Percentiles rank a stretch among this genome's conserved stretches.
Evolutionary conservation across 2,329 filamentous ascomycete genomes (phyloP).

Genomic region (Xylariaceae sp.): DNA sequence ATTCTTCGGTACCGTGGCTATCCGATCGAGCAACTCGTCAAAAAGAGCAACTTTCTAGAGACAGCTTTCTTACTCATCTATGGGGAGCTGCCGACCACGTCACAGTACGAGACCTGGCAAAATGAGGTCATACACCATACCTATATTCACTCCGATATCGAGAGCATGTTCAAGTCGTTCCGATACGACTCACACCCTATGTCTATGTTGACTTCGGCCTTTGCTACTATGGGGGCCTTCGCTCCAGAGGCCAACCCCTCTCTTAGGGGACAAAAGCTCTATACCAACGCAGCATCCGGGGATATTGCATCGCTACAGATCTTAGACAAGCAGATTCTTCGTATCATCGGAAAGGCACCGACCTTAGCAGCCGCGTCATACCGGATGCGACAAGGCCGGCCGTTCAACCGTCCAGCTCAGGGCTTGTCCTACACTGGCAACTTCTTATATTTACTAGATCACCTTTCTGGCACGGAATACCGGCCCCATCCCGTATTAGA

Average conservation of each 20-base stretch:
- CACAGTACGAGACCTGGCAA: slow-evolving; percentile 51
- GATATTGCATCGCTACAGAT: slow-evolving; percentile 50
- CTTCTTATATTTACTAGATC: slow-evolving; percentile 60
- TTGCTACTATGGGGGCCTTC: slow-evolving; percentile 57
- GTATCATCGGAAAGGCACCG: slow-evolving; percentile 59
- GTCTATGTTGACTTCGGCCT: slow-evolving; percentile 58
- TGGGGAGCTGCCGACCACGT: slow-evolving; percentile 54
- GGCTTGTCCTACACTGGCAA: slow-evolving; percentile 61
- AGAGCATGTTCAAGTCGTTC: slow-evolving; percentile 58
- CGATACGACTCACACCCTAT: slow-evolving; percentile 60
- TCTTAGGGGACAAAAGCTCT: slow-evolving; percentile 57
- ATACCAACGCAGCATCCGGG: slow-evolving; percentile 52
- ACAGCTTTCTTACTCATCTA: slow-evolving; percentile 58
- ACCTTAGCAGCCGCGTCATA: slow-evolving; percentile 59
- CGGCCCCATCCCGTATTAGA: slow-evolving; percentile 57
- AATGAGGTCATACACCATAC: slow-evolving; percentile 59
- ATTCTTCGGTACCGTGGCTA: slow-evolving; percentile 60
- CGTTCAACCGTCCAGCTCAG: slow-evolving; percentile 56
- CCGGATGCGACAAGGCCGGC: slow-evolving; percentile 58
- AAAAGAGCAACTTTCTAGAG: slow-evolving; percentile 58
- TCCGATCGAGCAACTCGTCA: slow-evolving; percentile 58
- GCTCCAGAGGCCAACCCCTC: slow-evolving; percentile 59
- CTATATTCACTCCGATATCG: slow-evolving; percentile 56
- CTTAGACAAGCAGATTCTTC: slow-evolving; percentile 59
- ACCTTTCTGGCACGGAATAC: slow-evolving; percentile 55